Evolutionary conservation across 768 basidiomycete species (phyloP), one percentile per base, ranked within the genome.

Genomic region (Russula brevipes): DNA sequence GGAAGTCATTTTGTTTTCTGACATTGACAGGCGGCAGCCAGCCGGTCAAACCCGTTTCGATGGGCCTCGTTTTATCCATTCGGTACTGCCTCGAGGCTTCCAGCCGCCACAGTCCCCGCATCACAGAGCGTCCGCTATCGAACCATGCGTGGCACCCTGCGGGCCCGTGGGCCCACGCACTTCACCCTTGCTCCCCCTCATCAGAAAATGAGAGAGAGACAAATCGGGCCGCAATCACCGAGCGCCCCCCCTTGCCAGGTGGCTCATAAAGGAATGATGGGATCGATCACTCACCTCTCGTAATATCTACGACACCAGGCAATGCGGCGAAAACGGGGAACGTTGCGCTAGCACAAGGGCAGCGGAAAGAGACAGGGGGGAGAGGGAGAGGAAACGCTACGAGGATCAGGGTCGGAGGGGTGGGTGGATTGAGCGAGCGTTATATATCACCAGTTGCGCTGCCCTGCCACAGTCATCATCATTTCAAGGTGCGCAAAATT

Each of bases 191-290:
- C 56, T 63, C 62, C 46, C 56, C 57, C 19, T 46, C 52, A 41
- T 36, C 60, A 55, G 30, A 54, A 61, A 52, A 47, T 4, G 24
- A 50, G 49, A 61, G 33, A 49, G 7, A 47, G 38, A 57, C 56
- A 63, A 59, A 54, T 59, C 62, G 62, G 62, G 62, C 62, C 62
- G 62, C 52, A 49, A 63, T 63, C 62, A 5, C 62, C 62, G 62
- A 58, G 46, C 57, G 52, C 52, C 42, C 54, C 49, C 49, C n/a
- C 5, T 6, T 53, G 62, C 62, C 62, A 63, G 57, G 36, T 63
- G 62, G 62, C 56, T 10, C 44, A 58, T 42, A 53, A 41, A 46
- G 45, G 19, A 33, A 52, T 53, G 56, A 57, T 47, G 30, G 31
- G 24, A 58, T 44, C 62, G 62, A 63, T 63, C 46, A 9, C 62